Conservation (phyloP, 331 rosid species). For the Quercus tomentella region DNA sequence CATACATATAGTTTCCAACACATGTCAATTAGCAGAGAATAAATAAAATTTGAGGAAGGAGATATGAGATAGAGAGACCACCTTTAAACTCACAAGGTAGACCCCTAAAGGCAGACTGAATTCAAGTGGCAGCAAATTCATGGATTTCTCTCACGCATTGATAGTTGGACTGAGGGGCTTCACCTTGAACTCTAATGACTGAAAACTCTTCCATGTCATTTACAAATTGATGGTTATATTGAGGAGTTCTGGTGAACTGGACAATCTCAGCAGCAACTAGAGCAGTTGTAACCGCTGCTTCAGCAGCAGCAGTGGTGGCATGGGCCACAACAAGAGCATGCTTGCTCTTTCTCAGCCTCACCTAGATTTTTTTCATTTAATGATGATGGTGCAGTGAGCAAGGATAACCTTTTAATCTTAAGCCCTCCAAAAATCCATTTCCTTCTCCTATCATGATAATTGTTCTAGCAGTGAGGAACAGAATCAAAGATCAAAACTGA, state of each 20-base stretch:
- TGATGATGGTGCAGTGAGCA: slow-evolving; percentile 44
- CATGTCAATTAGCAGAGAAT: not conserved
- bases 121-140: slow-evolving; percentile 54
- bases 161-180: slow-evolving; percentile 16
- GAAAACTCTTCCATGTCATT: slow-evolving; percentile 19
- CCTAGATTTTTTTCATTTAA: slow-evolving; percentile 18
- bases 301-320: no score
- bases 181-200: slow-evolving; percentile 13
- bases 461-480: not conserved
- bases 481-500: not conserved
- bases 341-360: not conserved
- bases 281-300: no score
- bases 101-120: slow-evolving; percentile 72
- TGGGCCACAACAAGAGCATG: no score
- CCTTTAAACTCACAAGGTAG: slow-evolving; percentile 59
- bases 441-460: slow-evolving; percentile 59
- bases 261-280: slow-evolving; percentile 36
- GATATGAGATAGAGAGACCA: not conserved
- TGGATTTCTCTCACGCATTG: not conserved
- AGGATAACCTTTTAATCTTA: slow-evolving; percentile 42
- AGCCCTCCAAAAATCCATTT: slow-evolving; percentile 61
- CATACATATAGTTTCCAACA: not conserved
- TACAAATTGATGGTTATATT: slow-evolving; percentile 19
- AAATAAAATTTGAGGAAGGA: not conserved
- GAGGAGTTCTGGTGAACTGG: slow-evolving; percentile 30